Percentiles rank a stretch among this genome's conserved stretches.
Conservation (phyloP, 2,329 filamentous ascomycete species). For the Hirsutella minnesotensis region DNA sequence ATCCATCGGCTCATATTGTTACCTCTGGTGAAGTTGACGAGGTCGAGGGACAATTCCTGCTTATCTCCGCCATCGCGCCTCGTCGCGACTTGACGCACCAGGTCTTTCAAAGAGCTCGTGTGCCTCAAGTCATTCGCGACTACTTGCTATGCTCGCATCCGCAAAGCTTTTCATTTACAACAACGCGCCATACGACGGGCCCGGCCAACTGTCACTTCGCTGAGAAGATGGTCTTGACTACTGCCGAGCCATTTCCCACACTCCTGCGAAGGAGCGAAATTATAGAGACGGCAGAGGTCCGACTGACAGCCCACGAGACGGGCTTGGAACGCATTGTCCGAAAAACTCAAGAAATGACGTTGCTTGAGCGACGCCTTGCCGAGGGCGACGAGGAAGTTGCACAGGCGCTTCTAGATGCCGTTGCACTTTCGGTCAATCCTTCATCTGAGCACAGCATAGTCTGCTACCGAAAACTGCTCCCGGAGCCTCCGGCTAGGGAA, state of each 20-base stretch:
- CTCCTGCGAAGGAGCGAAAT: conserved; percentile 84
- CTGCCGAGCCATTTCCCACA: conserved; percentile 79
- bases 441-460: conserved; percentile 65
- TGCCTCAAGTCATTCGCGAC: conserved; percentile 74
- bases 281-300: conserved; percentile 51
- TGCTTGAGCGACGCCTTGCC: conserved; percentile 60
- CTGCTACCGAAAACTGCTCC: conserved; percentile 64
- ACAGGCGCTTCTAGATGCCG: conserved; percentile 59
- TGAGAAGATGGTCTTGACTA: conserved; percentile 76
- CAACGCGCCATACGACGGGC: conserved; percentile 56
- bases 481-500: conserved; percentile 30
- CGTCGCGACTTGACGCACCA: conserved; percentile 74
- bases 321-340: conserved; percentile 80
- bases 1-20: conserved; percentile 74
- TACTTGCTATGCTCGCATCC: conserved; percentile 71
- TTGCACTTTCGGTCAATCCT: conserved; percentile 66
- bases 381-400: conserved; percentile 63
- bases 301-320: conserved; percentile 68
- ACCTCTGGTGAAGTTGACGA: conserved; percentile 59
- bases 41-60: conserved; percentile 81
- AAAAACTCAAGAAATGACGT: conserved; percentile 76
- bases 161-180: conserved; percentile 66
- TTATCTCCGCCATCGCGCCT: conserved; percentile 68
- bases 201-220: conserved; percentile 62
- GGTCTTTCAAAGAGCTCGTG: conserved; percentile 78